phyloP scores from a whole-genome alignment of 495 filamentous ascomycete genomes.

The Annulohypoxylon bovei region DNA sequence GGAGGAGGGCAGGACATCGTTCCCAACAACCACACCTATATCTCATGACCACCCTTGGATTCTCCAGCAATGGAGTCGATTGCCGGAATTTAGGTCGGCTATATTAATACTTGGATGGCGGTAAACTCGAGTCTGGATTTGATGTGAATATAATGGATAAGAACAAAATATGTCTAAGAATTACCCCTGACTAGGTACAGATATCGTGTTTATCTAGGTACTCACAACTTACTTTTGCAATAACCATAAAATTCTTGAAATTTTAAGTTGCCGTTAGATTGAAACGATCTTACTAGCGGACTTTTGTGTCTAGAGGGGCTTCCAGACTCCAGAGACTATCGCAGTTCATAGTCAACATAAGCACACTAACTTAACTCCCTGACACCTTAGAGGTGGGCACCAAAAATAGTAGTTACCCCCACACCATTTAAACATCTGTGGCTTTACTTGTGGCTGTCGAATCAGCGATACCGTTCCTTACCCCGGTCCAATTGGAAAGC shows the following conservation, averaged over 20 bases:
- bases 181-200: background rate
- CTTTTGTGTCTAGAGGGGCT: no score
- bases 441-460: background rate
- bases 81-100: slow-evolving; percentile 45
- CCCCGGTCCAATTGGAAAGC: background rate
- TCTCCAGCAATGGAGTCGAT: slow-evolving; percentile 38
- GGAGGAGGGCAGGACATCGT: slow-evolving; percentile 2
- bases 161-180: background rate
- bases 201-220: background rate
- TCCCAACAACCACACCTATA: slow-evolving; percentile 17
- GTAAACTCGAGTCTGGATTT: background rate
- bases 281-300: no score
- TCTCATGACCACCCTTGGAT: slow-evolving; percentile 42
- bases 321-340: no score
- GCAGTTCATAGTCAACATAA: no score
- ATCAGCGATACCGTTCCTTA: background rate
- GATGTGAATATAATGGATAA: background rate
- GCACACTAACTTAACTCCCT: no score
- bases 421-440: background rate
- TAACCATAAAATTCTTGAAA: no score
- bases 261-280: no score
- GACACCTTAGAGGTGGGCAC: no score
- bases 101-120: slow-evolving; percentile 41
- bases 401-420: no score
- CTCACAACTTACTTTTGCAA: no score